These are phyloP conservation scores for Limnanthes douglasii DNA, from an alignment of 345 rosid species.

Conservation along the genomic window DNA sequence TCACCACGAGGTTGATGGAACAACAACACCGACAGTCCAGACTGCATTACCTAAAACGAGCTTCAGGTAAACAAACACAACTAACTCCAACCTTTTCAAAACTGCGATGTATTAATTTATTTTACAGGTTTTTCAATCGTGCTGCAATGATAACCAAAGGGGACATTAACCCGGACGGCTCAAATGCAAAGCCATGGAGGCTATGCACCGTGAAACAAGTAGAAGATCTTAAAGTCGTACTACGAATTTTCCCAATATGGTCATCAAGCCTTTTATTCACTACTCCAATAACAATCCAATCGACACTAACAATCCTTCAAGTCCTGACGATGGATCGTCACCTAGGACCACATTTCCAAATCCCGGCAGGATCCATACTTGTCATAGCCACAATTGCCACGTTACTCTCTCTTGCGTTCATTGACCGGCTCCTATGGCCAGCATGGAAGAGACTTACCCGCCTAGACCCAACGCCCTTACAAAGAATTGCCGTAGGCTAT, in stretches of 20 bases:
- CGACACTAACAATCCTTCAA: conserved; percentile 21
- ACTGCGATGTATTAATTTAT: too few relatives aligned
- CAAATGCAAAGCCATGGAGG: conserved; percentile 24
- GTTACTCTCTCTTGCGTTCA: conserved; percentile 8
- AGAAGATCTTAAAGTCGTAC: conserved; percentile 28
- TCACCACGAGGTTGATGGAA: conserved; percentile 1
- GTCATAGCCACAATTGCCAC: conserved; percentile 10
- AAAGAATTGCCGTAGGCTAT: conserved; percentile 24
- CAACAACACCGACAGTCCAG: not conserved
- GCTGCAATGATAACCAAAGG: conserved; percentile 28
- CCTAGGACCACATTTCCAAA: conserved; percentile 20
- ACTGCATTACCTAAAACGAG: conserved; percentile 4
- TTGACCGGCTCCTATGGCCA: conserved; percentile 12
- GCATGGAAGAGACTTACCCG: conserved; percentile 12
- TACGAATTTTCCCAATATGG: conserved; percentile 23
- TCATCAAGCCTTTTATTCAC: conserved; percentile 12
- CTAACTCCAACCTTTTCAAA: not conserved
- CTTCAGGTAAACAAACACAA: conserved; percentile 11
- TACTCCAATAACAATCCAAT: conserved; percentile 17
- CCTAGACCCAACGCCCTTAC: conserved; percentile 10
- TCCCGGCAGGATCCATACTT: conserved; percentile 20
- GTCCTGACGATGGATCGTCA: conserved; percentile 30
- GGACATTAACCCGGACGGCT: conserved; percentile 17
- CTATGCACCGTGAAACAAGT: conserved; percentile 31
- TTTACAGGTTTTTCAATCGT: conserved; percentile 28